Evolutionary conservation across 2,329 filamentous ascomycete species (phyloP).

Genomic region (Nemania abortiva): DNA sequence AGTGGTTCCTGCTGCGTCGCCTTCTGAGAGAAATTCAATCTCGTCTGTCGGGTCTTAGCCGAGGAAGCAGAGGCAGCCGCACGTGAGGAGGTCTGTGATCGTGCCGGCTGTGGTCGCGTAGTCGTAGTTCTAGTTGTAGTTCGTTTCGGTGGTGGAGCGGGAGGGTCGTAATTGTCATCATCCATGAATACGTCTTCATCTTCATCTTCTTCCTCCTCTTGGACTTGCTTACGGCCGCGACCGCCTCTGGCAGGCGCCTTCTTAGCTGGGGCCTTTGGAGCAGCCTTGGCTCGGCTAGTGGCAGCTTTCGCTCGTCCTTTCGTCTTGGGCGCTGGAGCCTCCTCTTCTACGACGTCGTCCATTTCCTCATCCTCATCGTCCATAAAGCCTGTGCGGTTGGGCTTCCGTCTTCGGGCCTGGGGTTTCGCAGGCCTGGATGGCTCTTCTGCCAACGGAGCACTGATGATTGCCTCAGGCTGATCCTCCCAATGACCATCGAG

Average conservation of each 20-base stretch:
- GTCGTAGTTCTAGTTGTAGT: constrained; percentile 47
- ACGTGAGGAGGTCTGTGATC: constrained; percentile 52
- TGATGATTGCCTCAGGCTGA: constrained; percentile 74
- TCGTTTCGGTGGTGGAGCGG: constrained; percentile 54
- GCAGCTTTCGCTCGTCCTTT: constrained; percentile 53
- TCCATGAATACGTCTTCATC: constrained; percentile 67
- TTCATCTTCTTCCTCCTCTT: constrained; percentile 57
- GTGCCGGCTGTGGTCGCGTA: constrained; percentile 49
- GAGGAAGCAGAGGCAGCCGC: constrained; percentile 45
- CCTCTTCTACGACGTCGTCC: constrained; percentile 61
- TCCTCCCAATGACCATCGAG: constrained; percentile 88
- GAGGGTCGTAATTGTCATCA: constrained; percentile 61
- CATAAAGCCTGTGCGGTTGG: constrained; percentile 49
- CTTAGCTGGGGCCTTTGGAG: constrained; percentile 59
- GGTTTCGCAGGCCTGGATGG: constrained; percentile 39
- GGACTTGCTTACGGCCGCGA: constrained; percentile 54
- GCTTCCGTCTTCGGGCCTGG: constrained; percentile 53
- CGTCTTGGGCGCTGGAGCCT: constrained; percentile 51
- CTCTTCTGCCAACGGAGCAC: constrained; percentile 40
- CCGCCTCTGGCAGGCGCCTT: constrained; percentile 60
- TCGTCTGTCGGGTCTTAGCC: constrained; percentile 60
- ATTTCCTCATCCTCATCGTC: constrained; percentile 65
- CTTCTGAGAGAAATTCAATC: constrained; percentile 63
- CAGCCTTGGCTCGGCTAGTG: constrained; percentile 48
- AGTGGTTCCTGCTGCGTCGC: constrained; percentile 60